Evolutionary conservation across 495 filamentous ascomycete genomes (phyloP), one percentile per base, ranked within the genome.

Genomic region (Lasiosphaeria miniovina): DNA sequence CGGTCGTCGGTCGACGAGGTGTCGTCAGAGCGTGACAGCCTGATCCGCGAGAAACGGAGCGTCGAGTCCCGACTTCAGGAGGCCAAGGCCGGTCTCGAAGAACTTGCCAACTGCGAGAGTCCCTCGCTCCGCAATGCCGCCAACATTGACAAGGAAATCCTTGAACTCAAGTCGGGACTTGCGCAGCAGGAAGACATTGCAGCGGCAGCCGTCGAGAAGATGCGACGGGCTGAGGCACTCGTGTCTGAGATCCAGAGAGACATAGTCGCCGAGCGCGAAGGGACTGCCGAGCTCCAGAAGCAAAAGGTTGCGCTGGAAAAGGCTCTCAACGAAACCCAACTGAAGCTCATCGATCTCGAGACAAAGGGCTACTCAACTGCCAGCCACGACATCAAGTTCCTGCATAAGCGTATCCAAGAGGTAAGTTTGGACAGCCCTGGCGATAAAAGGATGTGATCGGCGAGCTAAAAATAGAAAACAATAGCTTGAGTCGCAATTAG

Each of bases 131-230:
- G 93, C 36, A 92, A 96, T 68, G 94, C 94, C 24, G 94, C 94
- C 15, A 87, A 84, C 62, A 90, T 90, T 69, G 93, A 98, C 70
- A 87, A 87, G 52, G 91, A 96, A 65, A 80, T 98, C 8, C 83
- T 98, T 3, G 90, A 96, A 63, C 85, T 98, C 60, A 97, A 95
- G 75, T 86, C 91, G 7, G 84, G 82, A 55, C 84, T 98, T 41
- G 94, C 93, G 8, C 92, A 96, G 63, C 90, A 96, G 68, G 90
- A 97, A 73, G 94, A 98, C 69, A 87, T 98, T 34, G 92, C 91
- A 17, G 82, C 89, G 4, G 94, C 94, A 3, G 94, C 94, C 0
- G 88, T 98, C 49, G 93, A 91, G 68, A 98, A 98, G 79, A 98
- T 98, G 94, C 83, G 94, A n/a, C 87, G 93, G 11, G 92, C 95